Evolutionary conservation across 768 basidiomycete species (phyloP).

Genomic region (Calocera cornea): DNA sequence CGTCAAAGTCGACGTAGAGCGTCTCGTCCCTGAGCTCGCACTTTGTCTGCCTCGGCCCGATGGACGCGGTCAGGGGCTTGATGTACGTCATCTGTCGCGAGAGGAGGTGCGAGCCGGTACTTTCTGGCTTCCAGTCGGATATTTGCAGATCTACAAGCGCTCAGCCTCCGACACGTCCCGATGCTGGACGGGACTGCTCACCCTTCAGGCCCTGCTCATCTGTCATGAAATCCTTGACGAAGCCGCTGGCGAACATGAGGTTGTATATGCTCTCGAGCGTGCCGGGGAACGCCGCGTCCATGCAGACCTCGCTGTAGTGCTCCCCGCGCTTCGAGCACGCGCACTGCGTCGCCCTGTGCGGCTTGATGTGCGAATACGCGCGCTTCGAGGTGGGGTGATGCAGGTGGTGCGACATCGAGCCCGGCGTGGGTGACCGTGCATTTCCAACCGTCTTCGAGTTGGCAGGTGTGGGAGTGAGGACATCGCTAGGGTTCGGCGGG

Average conservation of each 20-base stretch:
- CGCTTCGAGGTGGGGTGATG: background rate
- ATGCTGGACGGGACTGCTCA: constrained; percentile 27
- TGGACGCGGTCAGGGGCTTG: constrained; percentile 72
- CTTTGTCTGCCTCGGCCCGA: constrained; percentile 90
- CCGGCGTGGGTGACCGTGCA: constrained; percentile 12
- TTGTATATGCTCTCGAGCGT: constrained; percentile 93
- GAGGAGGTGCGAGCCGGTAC: constrained; percentile 51
- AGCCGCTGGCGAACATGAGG: constrained; percentile 89
- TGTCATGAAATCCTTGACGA: constrained; percentile 86
- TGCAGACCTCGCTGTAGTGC: constrained; percentile 58
- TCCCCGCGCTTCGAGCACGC: constrained; percentile 53
- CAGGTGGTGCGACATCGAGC: constrained; percentile 8
- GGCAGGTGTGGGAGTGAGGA: background rate
- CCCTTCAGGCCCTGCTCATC: constrained; percentile 81
- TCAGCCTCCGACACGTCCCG: background rate
- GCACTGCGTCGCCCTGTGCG: constrained; percentile 41
- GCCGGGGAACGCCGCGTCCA: constrained; percentile 72
- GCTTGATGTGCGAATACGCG: background rate
- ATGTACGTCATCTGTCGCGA: constrained; percentile 90
- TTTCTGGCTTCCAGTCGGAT: constrained; percentile 77
- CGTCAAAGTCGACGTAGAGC: constrained; percentile 65
- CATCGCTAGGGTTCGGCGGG: background rate
- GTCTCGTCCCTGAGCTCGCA: constrained; percentile 89
- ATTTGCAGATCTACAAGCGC: constrained; percentile 71
- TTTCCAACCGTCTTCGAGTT: background rate